phyloP scores from a whole-genome alignment of 345 rosid genomes.

The Hibiscus tridactylites region DNA sequence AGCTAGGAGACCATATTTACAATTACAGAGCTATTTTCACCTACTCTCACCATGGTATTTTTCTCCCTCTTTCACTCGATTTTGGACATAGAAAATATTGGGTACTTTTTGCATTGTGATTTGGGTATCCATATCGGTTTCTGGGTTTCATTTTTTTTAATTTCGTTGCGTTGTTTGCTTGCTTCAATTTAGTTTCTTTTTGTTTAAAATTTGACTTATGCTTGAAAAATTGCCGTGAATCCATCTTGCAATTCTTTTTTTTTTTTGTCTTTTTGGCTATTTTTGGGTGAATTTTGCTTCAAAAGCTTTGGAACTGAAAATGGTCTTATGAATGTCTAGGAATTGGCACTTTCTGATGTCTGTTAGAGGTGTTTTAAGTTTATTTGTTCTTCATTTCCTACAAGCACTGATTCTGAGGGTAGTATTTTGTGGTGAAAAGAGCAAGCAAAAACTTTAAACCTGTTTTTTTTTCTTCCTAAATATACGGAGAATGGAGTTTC shows the following conservation, averaged over 20 bases:
- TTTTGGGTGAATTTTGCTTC: background rate
- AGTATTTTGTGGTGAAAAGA: background rate
- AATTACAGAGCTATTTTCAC: conserved; percentile 92
- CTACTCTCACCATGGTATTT: conserved; percentile 90
- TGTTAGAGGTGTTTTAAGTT: background rate
- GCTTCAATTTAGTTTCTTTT: background rate
- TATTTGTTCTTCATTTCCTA: background rate
- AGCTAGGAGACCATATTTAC: conserved; percentile 89
- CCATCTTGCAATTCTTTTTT: background rate
- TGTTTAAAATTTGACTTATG: background rate
- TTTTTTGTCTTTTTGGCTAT: background rate
- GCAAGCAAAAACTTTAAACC: background rate
- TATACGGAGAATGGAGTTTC: background rate
- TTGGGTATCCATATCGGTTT: background rate
- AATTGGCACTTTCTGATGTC: background rate
- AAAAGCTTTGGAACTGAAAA: background rate
- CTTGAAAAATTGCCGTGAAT: background rate
- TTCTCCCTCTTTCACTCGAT: conserved; percentile 1
- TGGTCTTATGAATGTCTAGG: background rate
- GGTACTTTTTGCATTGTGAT: background rate
- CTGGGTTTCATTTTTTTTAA: background rate
- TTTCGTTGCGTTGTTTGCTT: background rate
- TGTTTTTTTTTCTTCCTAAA: background rate
- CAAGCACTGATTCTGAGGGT: background rate
- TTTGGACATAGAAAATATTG: background rate